Base-by-base conservation (phyloP, 306 rosid genomes). In the Sophora flavescens region DNA sequence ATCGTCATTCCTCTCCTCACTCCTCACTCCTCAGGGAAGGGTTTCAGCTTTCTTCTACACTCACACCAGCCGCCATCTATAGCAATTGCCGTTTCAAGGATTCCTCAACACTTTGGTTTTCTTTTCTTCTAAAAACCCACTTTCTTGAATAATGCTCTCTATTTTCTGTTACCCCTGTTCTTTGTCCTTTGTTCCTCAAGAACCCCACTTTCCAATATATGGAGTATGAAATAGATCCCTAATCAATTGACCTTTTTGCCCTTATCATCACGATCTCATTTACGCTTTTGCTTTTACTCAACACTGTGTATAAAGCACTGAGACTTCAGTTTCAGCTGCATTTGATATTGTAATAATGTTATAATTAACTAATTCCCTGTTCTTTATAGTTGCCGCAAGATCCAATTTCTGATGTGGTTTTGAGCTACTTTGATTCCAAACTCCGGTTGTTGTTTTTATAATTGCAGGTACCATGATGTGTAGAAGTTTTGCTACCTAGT, bases 401-500 rank as follows among this genome's bases (percentile, higher is more conserved):
- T 75, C 78, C 62, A 48, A 22, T 14, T 14, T 13, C 41, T 60
- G 4, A 38, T 36, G 0, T 48, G 44, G 18, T 50, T 50, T 75
- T 63, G 16, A 48, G 30, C 59, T 51, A 5, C 38, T 41, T 71
- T 60, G 13, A 17, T 16, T 16, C 69, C 63, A 4, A 53, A 33
- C 38, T 69, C 42, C 33, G 36, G 35, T 72, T 57, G 11, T 60
- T 53, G 3, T 77, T 68, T 36, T 32, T 63, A 3, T 68, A 13
- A 65, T 72, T 81, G 57, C 87, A 85, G 91, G 74, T 74, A 4
- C 33, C 71, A 44, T 53, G 48, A 81, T 78, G 71, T 15, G 62
- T 35, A 51, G 3, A 35, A 41, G 66, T 33, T 32, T 64, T 50
- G 54, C 33, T 68, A 64, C 7, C 5, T 63, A 60, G 35, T 79